Base-by-base conservation (phyloP, 1,139 yeast species). In the Chernovozyma aurita region DNA sequence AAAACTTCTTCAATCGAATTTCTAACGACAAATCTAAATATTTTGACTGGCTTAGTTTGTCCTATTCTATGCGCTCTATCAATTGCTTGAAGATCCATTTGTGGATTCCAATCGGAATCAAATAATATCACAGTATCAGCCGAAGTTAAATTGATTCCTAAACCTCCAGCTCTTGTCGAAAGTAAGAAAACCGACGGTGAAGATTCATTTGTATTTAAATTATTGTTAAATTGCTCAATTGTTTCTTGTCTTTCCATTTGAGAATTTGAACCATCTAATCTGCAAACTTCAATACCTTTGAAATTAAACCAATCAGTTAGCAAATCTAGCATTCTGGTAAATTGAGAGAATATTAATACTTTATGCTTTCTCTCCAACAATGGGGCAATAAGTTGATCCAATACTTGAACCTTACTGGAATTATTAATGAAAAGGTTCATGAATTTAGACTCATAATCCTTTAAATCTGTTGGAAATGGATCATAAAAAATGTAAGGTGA, bases 91-190 rank as follows among this genome's bases (percentile, higher is more conserved):
- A 88, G 63, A 57, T 92, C 97, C 47, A 87, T 90, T 53, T 92
- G 97, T 0, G 98, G 98, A 50, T 92, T 92, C 96, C 97, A 90
- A 55, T 92, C 97, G 42, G 86, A 84, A 52, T 92, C 98, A 54
- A 86, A 88, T 13, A 92, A 52, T 3, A 92, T 76, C 1, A 92
- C 97, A 0, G 95, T 83, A 49, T 92, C 97, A 0, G 97, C 96
- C 1, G 85, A 78, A 0, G 82, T 76, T 39, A 92, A 67, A 50
- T 92, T 92, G 32, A 92, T 77, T 2, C 98, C 98, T 21, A 92
- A 71, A 0, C 97, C 97, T 11, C 97, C 98, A 0, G 97, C 92
- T 42, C 97, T 70, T 0, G 98, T 92, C 11, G 95, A 84, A 13
- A 92, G 64, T 35, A 92, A 57, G 47, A 92, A 92, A 1, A 85